Base-by-base conservation (phyloP, 495 filamentous ascomycete species). In the Penicillium pancosmium region DNA sequence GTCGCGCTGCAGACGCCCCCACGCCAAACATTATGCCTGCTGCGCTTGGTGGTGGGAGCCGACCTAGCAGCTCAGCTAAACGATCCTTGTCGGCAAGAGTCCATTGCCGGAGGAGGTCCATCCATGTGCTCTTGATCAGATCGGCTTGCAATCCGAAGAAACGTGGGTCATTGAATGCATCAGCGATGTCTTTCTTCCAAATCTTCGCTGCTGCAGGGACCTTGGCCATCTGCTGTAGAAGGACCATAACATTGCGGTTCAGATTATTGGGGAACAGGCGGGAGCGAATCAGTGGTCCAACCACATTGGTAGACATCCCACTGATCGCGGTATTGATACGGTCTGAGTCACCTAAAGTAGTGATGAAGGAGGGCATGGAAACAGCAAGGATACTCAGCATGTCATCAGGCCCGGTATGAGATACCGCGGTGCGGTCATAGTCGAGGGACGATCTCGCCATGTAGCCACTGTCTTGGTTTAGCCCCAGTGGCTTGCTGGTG, bases 11-110 rank as follows among this genome's bases (percentile, higher is more conserved):
- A 35, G 90, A 93, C 7, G 94, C 95, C 51, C 94, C 94, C 5
- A 99, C 94, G 21, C 94, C 94, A 61, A 99, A 99, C 70, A 99
- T 91, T 55, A 98, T 96, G 15, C 94, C 95, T 0, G 94, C 95
- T n/a, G 94, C 90, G 15, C 91, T 91, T 9, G 94, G 94, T 3
- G 92, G 82, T 6, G 90, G 86, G 36, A 98, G 79, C 25, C 92
- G 86, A 40, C 82, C 79, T 13, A 98, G 70, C 4, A 97, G 74
- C 55, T 98, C 95, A 2, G 86, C 75, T 71, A 99, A 83, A 18
- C 91, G 85, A 56, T 97, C 94, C 69, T 94, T 96, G 65, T 99
- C 94, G 16, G 80, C 82, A 15, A 93, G 72, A 15, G 86, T 79
- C 88, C 91, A 95, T 68, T 96, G 90, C 44, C 84, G 86, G 19